Base-by-base conservation (phyloP, 805 yeast genomes). In the Yarrowia sp. region DNA sequence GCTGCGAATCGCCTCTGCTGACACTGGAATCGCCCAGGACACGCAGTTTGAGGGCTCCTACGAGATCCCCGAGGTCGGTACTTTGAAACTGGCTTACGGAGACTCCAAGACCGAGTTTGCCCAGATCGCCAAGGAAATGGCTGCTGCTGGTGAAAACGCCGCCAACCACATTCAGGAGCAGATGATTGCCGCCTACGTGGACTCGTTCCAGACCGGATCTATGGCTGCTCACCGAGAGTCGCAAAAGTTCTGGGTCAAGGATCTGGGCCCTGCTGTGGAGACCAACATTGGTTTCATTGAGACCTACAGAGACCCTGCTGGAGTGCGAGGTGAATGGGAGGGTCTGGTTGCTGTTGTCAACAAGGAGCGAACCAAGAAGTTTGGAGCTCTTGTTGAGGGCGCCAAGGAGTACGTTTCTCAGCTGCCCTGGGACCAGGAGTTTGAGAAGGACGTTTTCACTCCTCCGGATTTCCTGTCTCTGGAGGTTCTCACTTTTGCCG, bases 251-350 rank as follows among this genome's bases (percentile, higher is more conserved):
- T 91, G 97, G 97, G 96, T 91, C 66, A 89, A 89, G 73, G 97
- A 91, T 74, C 76, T 88, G 62, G 87, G 90, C 1, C 97, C 97
- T 11, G 78, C 78, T 13, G 86, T 87, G 42, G 91, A 86, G 76
- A 86, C 93, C 50, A 90, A 91, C 74, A 84, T 91, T 70, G 97
- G 97, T 0, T 91, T 91, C 74, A 91, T 91, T 70, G 97, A 91
- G 78, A 91, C 97, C 33, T 91, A 91, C 77, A 83, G 97, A 75
- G 97, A 90, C 74, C 96, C 96, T 14, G 84, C 92, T 36, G 96
- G 96, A 53, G 90, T 90, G 53, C 83, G 92, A 72, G 97, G 97
- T 66, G 97, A 91, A 76, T 91, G 95, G 93, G 97, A 91, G 77
- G 90, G 96, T 33, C 78, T 91, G 55, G 95, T 91, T 38, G 93